Percentiles rank a stretch among this genome's conserved stretches.
These are phyloP conservation scores for Colletotrichum abscissum DNA, from an alignment of 2,329 filamentous ascomycete species.

Conservation along the genomic window DNA sequence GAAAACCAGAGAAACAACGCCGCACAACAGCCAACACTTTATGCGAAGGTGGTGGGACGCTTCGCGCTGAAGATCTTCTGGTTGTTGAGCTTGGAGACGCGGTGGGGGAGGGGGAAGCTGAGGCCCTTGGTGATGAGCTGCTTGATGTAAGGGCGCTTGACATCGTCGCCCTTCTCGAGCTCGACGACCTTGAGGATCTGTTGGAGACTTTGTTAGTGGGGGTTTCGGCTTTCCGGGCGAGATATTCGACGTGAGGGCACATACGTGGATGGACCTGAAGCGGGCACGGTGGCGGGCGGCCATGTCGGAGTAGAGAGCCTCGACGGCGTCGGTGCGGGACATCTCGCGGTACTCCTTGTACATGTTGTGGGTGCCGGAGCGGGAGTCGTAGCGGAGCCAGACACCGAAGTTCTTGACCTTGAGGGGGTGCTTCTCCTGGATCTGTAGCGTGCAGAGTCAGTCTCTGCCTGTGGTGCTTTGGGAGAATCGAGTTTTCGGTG, in stretches of 20 bases:
- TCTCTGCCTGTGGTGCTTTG: neutral
- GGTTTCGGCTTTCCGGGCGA: neutral
- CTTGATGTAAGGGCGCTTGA: slow-evolving; percentile 99
- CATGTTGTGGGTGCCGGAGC: slow-evolving; percentile 99
- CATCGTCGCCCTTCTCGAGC: slow-evolving; percentile 91
- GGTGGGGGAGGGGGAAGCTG: slow-evolving; percentile 99
- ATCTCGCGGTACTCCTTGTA: slow-evolving; percentile 99
- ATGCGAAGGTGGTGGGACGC: slow-evolving; percentile 98
- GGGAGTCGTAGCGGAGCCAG: slow-evolving; percentile 99
- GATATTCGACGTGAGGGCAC: slow-evolving; percentile 45
- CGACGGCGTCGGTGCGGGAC: slow-evolving; percentile 93
- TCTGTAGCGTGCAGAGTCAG: slow-evolving; percentile 55
- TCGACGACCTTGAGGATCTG: slow-evolving; percentile 99
- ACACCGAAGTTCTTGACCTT: slow-evolving; percentile 99
- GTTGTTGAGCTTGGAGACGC: slow-evolving; percentile 82
- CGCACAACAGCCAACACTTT: slow-evolving; percentile 58
- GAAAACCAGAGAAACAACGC: slow-evolving; percentile 62
- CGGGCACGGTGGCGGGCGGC: slow-evolving; percentile 97
- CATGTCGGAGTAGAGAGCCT: slow-evolving; percentile 99
- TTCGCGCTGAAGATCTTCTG: slow-evolving; percentile 94
- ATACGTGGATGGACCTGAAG: slow-evolving; percentile 98
- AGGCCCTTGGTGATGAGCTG: slow-evolving; percentile 96
- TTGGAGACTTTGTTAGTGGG: slow-evolving; percentile 16
- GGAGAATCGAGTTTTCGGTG: neutral
- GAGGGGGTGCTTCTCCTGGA: slow-evolving; percentile 97